Conservation (phyloP, 305 asterid genomes). For the Solanum hybrid region DNA sequence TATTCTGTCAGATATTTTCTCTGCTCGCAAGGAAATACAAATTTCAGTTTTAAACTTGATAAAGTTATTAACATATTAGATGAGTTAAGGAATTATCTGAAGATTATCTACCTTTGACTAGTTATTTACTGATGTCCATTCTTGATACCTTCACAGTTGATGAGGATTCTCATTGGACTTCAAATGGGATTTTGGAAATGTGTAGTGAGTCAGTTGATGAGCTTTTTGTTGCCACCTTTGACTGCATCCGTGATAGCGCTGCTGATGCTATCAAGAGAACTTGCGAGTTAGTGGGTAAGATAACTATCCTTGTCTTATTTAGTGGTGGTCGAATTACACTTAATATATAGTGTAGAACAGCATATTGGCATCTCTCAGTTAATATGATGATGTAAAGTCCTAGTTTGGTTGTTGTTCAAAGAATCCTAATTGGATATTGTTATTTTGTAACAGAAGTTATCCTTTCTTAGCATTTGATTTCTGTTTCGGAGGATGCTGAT, state of each 20-base stretch:
- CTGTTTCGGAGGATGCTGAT: background rate
- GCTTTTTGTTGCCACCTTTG: constrained; percentile 88
- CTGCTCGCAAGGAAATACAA: background rate
- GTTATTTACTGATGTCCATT: constrained; percentile 6
- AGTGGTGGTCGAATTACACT: background rate
- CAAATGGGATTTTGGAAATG: constrained; percentile 33
- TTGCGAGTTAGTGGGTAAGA: constrained; percentile 69
- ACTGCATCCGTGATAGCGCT: constrained; percentile 74
- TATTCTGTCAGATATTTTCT: background rate
- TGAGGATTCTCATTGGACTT: constrained; percentile 28
- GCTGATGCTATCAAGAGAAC: constrained; percentile 54
- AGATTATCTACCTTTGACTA: constrained; percentile 1
- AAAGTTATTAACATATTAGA: background rate
- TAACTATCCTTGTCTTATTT: background rate
- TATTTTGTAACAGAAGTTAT: background rate
- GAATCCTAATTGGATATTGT: background rate
- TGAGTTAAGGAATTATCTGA: background rate
- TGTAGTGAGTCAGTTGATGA: constrained; percentile 71
- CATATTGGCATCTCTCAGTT: background rate
- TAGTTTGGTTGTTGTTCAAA: background rate
- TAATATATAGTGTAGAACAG: background rate
- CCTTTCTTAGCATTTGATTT: background rate
- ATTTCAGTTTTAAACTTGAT: background rate
- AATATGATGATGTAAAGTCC: background rate
- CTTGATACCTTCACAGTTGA: constrained; percentile 38